Base-by-base conservation (phyloP, 371 early-diverging fungal species). In the Nematocida major region DNA sequence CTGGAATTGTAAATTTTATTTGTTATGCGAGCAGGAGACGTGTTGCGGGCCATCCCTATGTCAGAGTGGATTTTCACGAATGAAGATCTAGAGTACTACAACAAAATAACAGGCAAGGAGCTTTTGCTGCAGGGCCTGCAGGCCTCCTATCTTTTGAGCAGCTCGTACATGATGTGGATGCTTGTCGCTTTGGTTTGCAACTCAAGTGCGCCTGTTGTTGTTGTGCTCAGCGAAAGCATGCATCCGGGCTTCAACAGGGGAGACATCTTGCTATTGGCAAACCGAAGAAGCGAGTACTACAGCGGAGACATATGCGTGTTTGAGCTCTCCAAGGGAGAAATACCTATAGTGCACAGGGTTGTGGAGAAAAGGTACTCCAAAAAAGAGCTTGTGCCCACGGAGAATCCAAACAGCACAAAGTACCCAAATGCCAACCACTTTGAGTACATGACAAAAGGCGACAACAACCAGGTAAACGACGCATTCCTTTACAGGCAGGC, bases 211-310 rank as follows among this genome's bases (percentile, higher is more conserved):
- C 99, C 97, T 4, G 90, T 96, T 50, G 99, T 98, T 13, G 97
- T 97, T 2, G 99, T 98, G 3, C 84, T 96, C 43, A 95, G 94
- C 85, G 97, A 92, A 77, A 92, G 92, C 84, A 98, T 98, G 99
- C 92, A 91, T 70, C 97, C 99, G 36, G 96, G 94, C 26, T 96
- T 96, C 82, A 87, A 91, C 73, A 87, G 95, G 76, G 99, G 99
- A 28, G 99, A 98, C 83, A 89, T 98, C 68, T 86, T 98, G 24
- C 89, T 96, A 73, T 86, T 98, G 40, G 84, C 88, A 68, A 83
- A 86, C 42, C 85, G 84, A 5, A 90, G 92, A 15, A 85, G 93
- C 34, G 36, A 57, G 11, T 80, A 70, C 24, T 84, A 87, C 36
- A 88, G 91, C 30, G 96, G 96, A 73, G 96, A 97, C 79, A 94